phyloP scores from a whole-genome alignment of 75 land plant species.

The Azolla pinnata region DNA sequence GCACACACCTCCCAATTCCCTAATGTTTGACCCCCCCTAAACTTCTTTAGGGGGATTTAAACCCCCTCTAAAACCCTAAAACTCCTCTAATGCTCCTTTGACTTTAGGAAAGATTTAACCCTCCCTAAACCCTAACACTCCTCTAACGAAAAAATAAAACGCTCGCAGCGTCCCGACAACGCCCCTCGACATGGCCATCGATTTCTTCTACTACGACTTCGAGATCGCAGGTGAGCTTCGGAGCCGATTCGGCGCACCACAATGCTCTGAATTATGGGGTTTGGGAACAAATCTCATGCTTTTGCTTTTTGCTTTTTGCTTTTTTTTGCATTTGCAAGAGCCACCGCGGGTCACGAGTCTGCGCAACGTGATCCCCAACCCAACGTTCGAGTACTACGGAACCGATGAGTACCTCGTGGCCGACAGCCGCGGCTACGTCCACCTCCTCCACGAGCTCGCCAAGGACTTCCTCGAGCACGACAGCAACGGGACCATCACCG shows the following conservation, averaged over 20 bases:
- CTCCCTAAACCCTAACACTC: not conserved
- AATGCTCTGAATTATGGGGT: not conserved
- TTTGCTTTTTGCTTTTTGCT: too few relatives aligned
- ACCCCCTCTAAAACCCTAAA: too few relatives aligned
- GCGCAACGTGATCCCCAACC: conserved; percentile 34
- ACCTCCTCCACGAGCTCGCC: conserved; percentile 41
- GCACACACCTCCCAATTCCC: too few relatives aligned
- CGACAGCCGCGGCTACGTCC: conserved; percentile 44
- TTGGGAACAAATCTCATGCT: too few relatives aligned
- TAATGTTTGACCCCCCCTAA: too few relatives aligned
- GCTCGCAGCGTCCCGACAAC: conserved; percentile 30
- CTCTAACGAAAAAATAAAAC: not conserved
- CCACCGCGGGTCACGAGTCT: conserved; percentile 64
- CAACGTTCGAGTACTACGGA: conserved; percentile 43
- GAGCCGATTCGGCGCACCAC: not conserved
- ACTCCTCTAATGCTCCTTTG: too few relatives aligned
- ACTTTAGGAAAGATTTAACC: too few relatives aligned
- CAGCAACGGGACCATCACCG: conserved; percentile 20
- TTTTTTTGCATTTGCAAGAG: too few relatives aligned
- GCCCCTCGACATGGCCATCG: conserved; percentile 56
- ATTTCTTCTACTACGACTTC: conserved; percentile 38
- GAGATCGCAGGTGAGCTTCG: conserved; percentile 42
- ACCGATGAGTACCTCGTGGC: conserved; percentile 45
- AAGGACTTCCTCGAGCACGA: conserved; percentile 23
- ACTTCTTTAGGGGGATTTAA: too few relatives aligned